Evolutionary conservation across 2,329 filamentous ascomycete species (phyloP), one percentile per base, ranked within the genome.

Genomic region (Aureobasidium subglaciale): DNA sequence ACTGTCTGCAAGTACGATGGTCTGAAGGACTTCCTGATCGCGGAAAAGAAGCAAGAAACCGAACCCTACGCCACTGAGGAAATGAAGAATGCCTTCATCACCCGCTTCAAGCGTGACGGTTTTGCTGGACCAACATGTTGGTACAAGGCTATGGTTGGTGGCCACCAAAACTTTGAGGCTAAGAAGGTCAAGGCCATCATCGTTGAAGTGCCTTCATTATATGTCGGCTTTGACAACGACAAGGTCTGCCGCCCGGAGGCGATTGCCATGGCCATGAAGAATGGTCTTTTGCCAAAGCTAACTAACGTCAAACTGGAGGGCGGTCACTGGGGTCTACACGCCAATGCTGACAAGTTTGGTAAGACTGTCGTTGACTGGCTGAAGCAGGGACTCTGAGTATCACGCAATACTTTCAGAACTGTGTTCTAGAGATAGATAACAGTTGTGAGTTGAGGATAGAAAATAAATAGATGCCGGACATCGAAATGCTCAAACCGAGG

Each of bases 1-100:
- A 64, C 72, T 30, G 73, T 73, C 60, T 73, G 71, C 54, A 59
- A 52, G 0, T 64, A 63, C 1, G 71, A 67, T 34, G 71, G 65
- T 4, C 65, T 74, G 61, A 65, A 70, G 8, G 57, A 60, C 1
- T 67, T 58, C 50, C 20, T 67, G 34, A 35, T 43, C 38, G 22
- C 46, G 3, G 56, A 58, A 22, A 59, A 63, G 11, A 60, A 59
- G 11, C 63, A 67, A 32, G 59, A 65, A 10, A 49, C 72, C 20
- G 67, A 68, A 24, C 38, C 63, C 0, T 75, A 73, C 40, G 72
- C 70, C 15, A 64, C 70, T 6, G 41, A 60, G 0, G 56, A 59
- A 13, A 65, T 71, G 56, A 64, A 65, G 45, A 60, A 69, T 34
- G 59, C 59, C 1, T 75, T 71, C 62, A 62, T 73, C 10, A 58